Conservation (phyloP, 169 alveolate genomes). For the Plasmodium gallinaceum region DNA sequence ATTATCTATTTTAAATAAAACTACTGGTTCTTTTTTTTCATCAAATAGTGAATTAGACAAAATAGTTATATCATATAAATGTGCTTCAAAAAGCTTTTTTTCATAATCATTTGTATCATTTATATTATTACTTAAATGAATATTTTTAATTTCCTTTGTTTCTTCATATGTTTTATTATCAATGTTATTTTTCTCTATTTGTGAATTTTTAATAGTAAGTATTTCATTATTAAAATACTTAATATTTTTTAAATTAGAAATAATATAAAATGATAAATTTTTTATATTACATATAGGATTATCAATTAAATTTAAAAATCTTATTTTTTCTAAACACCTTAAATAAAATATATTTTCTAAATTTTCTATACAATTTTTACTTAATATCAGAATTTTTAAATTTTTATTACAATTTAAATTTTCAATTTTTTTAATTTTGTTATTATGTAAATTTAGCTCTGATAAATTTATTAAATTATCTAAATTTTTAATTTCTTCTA, state of each 20-base stretch:
- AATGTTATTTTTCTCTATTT: too few relatives aligned
- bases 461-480: constrained; percentile 17
- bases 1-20: constrained; percentile 22
- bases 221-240: constrained; percentile 38
- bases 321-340: constrained; percentile 33
- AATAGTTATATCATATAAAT: constrained; percentile 18
- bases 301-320: constrained; percentile 43
- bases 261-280: constrained; percentile 3
- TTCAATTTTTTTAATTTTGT: constrained; percentile 47
- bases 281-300: constrained; percentile 47
- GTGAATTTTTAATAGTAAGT: too few relatives aligned
- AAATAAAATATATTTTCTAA: constrained; percentile 23
- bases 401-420: constrained; percentile 42
- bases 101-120: constrained; percentile 20
- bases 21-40: constrained; percentile 34
- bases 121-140: background rate
- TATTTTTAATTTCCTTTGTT: background rate
- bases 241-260: constrained; percentile 8
- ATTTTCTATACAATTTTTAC: constrained; percentile 39
- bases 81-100: constrained; percentile 41
- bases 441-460: constrained; percentile 60
- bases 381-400: constrained; percentile 52
- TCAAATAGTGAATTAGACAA: constrained; percentile 32
- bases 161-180: background rate
- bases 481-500: constrained; percentile 55